Evolutionary conservation across 805 yeast species (phyloP).

Genomic region (Scheffersomyces spartinae): DNA sequence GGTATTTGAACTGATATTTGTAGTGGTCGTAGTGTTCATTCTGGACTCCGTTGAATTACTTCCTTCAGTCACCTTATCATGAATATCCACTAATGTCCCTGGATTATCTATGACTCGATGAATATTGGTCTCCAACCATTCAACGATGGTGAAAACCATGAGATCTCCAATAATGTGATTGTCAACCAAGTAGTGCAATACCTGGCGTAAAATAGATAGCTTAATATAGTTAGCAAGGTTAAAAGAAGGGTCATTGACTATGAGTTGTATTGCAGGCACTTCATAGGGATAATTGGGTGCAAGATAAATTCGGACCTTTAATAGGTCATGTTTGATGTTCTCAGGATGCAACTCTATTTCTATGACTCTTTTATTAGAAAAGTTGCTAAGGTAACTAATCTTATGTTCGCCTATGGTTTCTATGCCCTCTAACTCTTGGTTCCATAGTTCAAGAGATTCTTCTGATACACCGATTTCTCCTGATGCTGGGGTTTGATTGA

Average conservation of each 20-base stretch:
- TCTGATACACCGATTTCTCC: slow-evolving; percentile 6
- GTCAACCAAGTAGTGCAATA: slow-evolving; percentile 32
- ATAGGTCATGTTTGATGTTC: slow-evolving; percentile 7
- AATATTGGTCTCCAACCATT: slow-evolving; percentile 66
- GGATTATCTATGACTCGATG: slow-evolving; percentile 55
- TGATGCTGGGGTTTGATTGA: slow-evolving; percentile 8
- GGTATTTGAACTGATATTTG: slow-evolving; percentile 2
- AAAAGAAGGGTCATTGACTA: slow-evolving; percentile 28
- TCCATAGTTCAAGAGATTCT: slow-evolving; percentile 45
- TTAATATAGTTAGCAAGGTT: slow-evolving; percentile 64
- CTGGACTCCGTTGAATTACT: too few species aligned
- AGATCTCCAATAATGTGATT: slow-evolving; percentile 53
- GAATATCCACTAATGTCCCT: slow-evolving; percentile 64
- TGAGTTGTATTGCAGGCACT: slow-evolving; percentile 55
- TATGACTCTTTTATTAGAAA: too few species aligned
- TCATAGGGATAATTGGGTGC: slow-evolving; percentile 45
- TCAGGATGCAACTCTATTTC: slow-evolving; percentile 10
- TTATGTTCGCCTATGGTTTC: slow-evolving; percentile 44
- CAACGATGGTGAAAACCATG: slow-evolving; percentile 54
- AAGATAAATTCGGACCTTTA: slow-evolving; percentile 15
- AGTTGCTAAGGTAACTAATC: slow-evolving; percentile 11
- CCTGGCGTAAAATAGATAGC: slow-evolving; percentile 37
- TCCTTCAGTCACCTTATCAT: too few species aligned
- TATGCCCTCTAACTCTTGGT: slow-evolving; percentile 63
- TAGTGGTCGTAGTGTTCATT: slow-evolving; percentile 1